phyloP scores from a whole-genome alignment of 179 eudicot species.

The Pouteria campechiana region DNA sequence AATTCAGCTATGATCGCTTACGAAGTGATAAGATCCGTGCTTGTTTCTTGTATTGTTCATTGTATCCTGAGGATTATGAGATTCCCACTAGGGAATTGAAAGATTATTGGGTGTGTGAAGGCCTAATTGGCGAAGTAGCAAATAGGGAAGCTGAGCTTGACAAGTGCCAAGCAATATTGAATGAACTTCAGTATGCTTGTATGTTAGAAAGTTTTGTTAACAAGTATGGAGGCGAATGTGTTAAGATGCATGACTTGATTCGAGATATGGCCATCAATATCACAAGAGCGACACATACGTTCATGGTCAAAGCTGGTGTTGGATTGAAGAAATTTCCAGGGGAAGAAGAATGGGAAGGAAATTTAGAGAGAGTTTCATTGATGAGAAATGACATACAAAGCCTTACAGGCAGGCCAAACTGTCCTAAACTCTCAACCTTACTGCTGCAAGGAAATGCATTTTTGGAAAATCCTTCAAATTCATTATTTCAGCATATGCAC shows the following conservation, averaged over 20 bases:
- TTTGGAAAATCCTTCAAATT: constrained; percentile 1
- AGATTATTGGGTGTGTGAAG: constrained; percentile 41
- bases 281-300: constrained; percentile 8
- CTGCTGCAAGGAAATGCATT: constrained; percentile 11
- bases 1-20: constrained; percentile 26
- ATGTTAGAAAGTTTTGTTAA: constrained; percentile 15
- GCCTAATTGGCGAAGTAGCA: constrained; percentile 18
- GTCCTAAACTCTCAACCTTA: constrained; percentile 8
- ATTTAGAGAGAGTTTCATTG: constrained; percentile 34
- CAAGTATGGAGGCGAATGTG: constrained; percentile 10
- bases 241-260: constrained; percentile 30
- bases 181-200: constrained; percentile 33
- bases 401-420: constrained; percentile 4
- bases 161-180: constrained; percentile 23
- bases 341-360: constrained; percentile 17
- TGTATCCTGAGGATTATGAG: constrained; percentile 25
- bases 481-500: constrained; percentile 6
- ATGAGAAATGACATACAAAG: constrained; percentile 14
- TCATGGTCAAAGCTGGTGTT: constrained; percentile 18
- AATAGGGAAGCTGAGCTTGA: constrained; percentile 14
- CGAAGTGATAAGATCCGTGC: constrained; percentile 6
- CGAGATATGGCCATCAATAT: constrained; percentile 24
- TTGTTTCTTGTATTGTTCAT: constrained; percentile 30
- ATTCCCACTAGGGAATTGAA: constrained; percentile 23
- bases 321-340: constrained; percentile 14